phyloP scores from a whole-genome alignment of 1,284 basidiomycete species.

The Naganishia cerealis region DNA sequence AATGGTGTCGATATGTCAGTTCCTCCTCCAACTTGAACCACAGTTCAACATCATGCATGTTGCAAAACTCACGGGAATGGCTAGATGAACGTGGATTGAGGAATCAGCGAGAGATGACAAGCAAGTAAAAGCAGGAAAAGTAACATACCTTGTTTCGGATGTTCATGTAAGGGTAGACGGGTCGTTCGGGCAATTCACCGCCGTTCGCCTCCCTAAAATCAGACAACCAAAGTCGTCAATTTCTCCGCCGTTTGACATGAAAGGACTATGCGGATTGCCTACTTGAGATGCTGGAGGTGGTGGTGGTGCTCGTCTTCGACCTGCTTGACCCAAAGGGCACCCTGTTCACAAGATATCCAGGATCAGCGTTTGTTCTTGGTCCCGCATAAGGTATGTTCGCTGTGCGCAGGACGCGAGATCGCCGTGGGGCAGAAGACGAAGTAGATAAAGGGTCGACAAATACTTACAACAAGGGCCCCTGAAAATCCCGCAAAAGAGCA shows the following conservation, averaged over 20 bases:
- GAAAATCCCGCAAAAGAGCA: not conserved
- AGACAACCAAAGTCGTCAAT: not conserved
- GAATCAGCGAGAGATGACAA: not conserved
- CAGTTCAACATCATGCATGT: not conserved
- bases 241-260: not conserved
- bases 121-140: not conserved
- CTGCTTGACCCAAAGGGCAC: constrained; percentile 36
- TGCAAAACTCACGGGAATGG: constrained; percentile 32
- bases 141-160: constrained; percentile 33
- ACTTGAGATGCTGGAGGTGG: constrained; percentile 35
- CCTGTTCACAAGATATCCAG: constrained; percentile 5
- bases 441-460: not conserved
- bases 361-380: not conserved
- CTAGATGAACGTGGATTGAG: not conserved
- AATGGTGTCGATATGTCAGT: not conserved
- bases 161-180: constrained; percentile 36
- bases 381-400: not conserved
- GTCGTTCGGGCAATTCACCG: constrained; percentile 34
- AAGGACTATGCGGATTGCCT: not conserved
- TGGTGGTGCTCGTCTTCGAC: constrained; percentile 35
- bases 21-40: not conserved
- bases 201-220: constrained; percentile 32
- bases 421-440: not conserved
- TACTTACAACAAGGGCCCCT: constrained; percentile 29
- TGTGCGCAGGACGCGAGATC: not conserved